Base-by-base conservation (phyloP, 306 rosid species). In the Comarum palustre region DNA sequence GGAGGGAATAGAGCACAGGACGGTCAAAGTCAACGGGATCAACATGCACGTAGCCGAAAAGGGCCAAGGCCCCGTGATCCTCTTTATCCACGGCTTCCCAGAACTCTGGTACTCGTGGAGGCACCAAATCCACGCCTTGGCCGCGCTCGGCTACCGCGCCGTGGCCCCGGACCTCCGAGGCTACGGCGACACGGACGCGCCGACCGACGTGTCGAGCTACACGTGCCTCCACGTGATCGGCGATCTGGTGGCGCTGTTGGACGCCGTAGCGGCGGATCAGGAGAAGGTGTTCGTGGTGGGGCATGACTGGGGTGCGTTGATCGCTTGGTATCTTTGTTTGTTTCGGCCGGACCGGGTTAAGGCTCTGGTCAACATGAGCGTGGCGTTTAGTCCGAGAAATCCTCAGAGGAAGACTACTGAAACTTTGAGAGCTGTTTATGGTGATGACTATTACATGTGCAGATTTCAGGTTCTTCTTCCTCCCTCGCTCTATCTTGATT, bases 1-100 rank as follows among this genome's bases (percentile, higher is more conserved):
- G 90, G 89, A 90, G 11, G 84, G 68, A 34, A 66, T 90, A 76
- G 43, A 78, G 78, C 97, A 89, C 71, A 73, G 71, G 71, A 86
- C 74, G 1, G 54, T 93, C 34, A 78, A 22, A 1, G 85, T 86
- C 3, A 90, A 93, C 55, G 98, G 92, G 78, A 86, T 93, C 25
- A 90, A 87, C 75, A 87, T 93, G 73, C 97, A 90, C 78, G 36
- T 93, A 4, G 93, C 97, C 2, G 87, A 86, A 78, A 93, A 82
- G 36, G 98, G 96, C 10, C 16, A 84, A 45, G 97, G 97, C 13
- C 92, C 90, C 0, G 52, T 90, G 34, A 77, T 93, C 77, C 92
- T 89, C 57, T 87, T 89, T 87, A 46, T 93, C 73, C 96, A 93
- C 73, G 98, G 98, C 69, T 93, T 93, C 78, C 98, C 98, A 0